Evolutionary conservation across 257 asterid species (phyloP).

Genomic region (Solanum commersonii): DNA sequence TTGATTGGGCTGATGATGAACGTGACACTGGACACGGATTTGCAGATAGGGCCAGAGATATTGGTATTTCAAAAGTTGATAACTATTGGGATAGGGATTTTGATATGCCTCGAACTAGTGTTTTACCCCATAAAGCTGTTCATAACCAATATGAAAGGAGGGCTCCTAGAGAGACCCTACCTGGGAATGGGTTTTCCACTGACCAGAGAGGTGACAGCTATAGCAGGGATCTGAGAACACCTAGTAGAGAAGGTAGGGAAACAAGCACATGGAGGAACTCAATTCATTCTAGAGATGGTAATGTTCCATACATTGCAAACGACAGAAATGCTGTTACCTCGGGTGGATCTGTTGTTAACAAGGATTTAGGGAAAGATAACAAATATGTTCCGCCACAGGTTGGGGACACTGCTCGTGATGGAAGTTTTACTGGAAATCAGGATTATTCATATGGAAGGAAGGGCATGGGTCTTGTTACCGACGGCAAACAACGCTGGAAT

Average conservation of each 20-base stretch:
- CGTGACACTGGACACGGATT: slow-evolving; percentile 86
- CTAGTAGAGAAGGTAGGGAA: slow-evolving; percentile 54
- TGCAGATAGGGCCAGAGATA: slow-evolving; percentile 53
- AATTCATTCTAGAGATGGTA: slow-evolving; percentile 31
- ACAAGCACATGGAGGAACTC: slow-evolving; percentile 51
- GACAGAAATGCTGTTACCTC: slow-evolving; percentile 26
- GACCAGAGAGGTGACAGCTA: slow-evolving; percentile 42
- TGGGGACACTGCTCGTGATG: slow-evolving; percentile 37
- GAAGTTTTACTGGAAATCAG: slow-evolving; percentile 18
- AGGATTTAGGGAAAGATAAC: slow-evolving; percentile 37
- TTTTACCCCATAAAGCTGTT: slow-evolving; percentile 51
- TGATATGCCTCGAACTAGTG: slow-evolving; percentile 61
- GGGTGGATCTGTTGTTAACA: slow-evolving; percentile 26
- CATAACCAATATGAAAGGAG: slow-evolving; percentile 41
- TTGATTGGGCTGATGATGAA: slow-evolving; percentile 99
- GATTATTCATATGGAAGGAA: slow-evolving; percentile 50
- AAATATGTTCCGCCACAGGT: slow-evolving; percentile 28
- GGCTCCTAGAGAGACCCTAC: slow-evolving; percentile 53
- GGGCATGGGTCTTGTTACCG: slow-evolving; percentile 28
- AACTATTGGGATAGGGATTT: slow-evolving; percentile 72
- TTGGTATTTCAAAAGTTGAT: slow-evolving; percentile 50
- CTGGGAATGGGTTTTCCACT: slow-evolving; percentile 43
- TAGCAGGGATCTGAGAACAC: slow-evolving; percentile 36
- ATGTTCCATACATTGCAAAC: slow-evolving; percentile 24
- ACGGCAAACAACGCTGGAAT: slow-evolving; percentile 36